Percentiles rank a stretch among this genome's conserved stretches.
phyloP scores from a whole-genome alignment of 2,329 filamentous ascomycete genomes.

The Phialophora macrospora region DNA sequence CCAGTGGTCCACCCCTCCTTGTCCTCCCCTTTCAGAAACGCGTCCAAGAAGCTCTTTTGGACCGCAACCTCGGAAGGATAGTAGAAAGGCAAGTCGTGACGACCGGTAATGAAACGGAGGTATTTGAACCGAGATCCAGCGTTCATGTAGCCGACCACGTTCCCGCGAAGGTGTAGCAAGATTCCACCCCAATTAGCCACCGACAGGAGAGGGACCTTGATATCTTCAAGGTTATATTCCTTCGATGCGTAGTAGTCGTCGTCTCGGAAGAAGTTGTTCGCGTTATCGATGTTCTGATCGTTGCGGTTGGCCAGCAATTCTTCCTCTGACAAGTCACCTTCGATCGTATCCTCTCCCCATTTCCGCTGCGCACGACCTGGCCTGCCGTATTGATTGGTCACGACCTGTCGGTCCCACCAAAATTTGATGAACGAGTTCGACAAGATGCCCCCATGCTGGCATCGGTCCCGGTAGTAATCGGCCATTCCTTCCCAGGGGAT shows the following conservation, averaged over 20 bases:
- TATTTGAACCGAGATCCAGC: conserved; percentile 71
- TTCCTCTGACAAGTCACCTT: conserved; percentile 47
- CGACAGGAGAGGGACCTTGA: conserved; percentile 68
- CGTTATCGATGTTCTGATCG: conserved; percentile 54
- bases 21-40: conserved; percentile 72
- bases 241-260: conserved; percentile 68
- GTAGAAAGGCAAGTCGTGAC: conserved; percentile 75
- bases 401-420: conserved; percentile 55
- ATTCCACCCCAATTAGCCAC: conserved; percentile 76
- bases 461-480: conserved; percentile 63
- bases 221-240: conserved; percentile 68
- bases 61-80: conserved; percentile 71
- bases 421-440: conserved; percentile 64
- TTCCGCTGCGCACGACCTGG: conserved; percentile 56
- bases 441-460: conserved; percentile 66
- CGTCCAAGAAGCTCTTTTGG: conserved; percentile 70
- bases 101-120: conserved; percentile 69
- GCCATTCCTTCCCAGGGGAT: conserved; percentile 63
- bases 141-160: conserved; percentile 65
- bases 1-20: conserved; percentile 50
- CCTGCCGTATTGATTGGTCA: conserved; percentile 70
- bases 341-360: conserved; percentile 56
- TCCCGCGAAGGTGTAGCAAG: conserved; percentile 69
- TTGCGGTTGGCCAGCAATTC: conserved; percentile 47
- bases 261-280: conserved; percentile 62